These are phyloP conservation scores for Gracilaria vermiculophylla DNA, from an alignment of 23 red algal genomes.

Conservation along the genomic window DNA sequence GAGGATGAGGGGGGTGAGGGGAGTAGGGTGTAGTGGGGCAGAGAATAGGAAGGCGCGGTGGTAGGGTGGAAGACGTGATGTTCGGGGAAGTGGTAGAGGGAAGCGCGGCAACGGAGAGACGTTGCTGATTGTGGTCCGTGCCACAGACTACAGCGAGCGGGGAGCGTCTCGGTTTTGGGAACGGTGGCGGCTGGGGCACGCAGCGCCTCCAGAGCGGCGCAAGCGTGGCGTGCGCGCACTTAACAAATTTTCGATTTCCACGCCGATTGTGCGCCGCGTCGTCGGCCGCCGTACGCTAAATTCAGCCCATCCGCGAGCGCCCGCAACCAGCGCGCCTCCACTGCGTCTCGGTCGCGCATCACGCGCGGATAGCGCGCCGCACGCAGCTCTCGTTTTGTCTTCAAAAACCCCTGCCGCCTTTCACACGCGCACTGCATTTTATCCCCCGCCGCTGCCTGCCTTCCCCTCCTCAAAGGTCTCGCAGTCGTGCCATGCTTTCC, in stretches of 20 bases:
- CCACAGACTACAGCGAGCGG: background rate
- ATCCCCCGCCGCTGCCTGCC: too few relatives aligned
- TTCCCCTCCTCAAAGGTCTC: too few relatives aligned
- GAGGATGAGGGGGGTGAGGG: background rate
- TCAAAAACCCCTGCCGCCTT: too few relatives aligned
- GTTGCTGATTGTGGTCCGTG: background rate
- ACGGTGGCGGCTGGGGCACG: background rate
- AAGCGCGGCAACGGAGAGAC: slow-evolving; percentile 29
- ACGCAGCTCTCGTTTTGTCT: too few relatives aligned
- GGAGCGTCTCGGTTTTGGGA: background rate
- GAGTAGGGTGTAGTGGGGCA: background rate
- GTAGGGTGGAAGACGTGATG: background rate
- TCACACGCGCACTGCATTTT: too few relatives aligned
- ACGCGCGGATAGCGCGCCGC: too few relatives aligned
- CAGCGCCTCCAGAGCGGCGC: background rate
- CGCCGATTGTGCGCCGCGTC: background rate
- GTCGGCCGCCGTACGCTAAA: background rate
- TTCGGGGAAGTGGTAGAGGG: background rate
- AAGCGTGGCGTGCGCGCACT: background rate
- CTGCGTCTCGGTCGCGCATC: background rate
- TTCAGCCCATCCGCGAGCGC: background rate
- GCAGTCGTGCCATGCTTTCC: too few relatives aligned
- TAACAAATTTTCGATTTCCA: slow-evolving; percentile 1
- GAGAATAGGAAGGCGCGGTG: background rate
- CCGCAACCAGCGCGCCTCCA: too few relatives aligned